Base-by-base conservation (phyloP, 1,139 yeast species). In the Blastobotrys malaysiensis region DNA sequence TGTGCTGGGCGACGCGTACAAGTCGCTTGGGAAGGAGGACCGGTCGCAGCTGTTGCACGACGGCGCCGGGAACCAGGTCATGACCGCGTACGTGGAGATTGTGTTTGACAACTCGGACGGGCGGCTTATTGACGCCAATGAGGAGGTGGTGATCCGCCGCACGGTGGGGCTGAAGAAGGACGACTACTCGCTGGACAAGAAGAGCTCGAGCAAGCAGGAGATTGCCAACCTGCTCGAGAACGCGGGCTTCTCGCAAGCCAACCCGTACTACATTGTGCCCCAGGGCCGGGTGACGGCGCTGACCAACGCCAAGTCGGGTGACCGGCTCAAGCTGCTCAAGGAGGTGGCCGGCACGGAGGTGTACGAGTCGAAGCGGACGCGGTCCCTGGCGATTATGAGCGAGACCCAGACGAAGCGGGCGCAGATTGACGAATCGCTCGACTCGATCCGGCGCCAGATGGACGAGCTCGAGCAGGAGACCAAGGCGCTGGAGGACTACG, bases 341-440 rank as follows among this genome's bases (percentile, higher is more conserved):
- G 97, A 90, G 66, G 97, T 91, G 31, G 95, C 97, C 51, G 99
- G 99, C 14, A 97, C 98, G 0, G 86, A 84, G 56, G 88, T 91
- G 1, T 93, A 93, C 70, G 99, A 93, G 66, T 75, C 79, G 50
- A 88, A 89, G 65, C 74, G 91, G 55, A 80, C 80, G 56, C 96
- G 90, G 56, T 88, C 97, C 1, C 73, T 79, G 61, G 86, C 84
- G 63, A 93, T 89, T 62, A 88, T 93, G 90, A 75, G 74, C 11
- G 83, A 81, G 55, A 84, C 96, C 0, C 81, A 80, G 58, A 77
- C 77, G 59, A 88, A 89, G 63, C 78, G 85, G 58, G 83, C 79
- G 54, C 82, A 90, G 65, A 88, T 89, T 53, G 88, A 84, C 58
- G 90, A 85, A 61, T 83, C 90, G 64, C 75, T 93, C 63, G 70